Conservation (phyloP, 2,329 filamentous ascomycete genomes). For the Penicillium sclerotigenum region DNA sequence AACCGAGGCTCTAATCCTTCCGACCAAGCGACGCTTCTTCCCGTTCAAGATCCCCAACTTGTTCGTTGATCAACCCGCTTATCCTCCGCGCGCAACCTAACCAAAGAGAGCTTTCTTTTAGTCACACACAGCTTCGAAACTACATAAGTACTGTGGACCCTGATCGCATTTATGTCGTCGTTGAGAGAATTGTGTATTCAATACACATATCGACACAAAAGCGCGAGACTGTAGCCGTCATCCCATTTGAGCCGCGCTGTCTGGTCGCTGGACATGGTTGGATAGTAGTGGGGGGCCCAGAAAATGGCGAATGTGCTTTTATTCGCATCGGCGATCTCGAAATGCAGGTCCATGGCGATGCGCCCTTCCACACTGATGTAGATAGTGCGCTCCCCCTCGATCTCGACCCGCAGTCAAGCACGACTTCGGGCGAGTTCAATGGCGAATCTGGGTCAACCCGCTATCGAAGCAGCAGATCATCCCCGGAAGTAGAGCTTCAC, state of each 20-base stretch:
- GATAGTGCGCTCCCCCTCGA: conserved; percentile 58
- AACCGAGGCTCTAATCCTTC: conserved; percentile 63
- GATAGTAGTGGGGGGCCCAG: conserved; percentile 81
- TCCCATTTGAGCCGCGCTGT: conserved; percentile 75
- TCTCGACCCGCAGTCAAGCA: conserved; percentile 31
- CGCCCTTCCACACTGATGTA: conserved; percentile 46
- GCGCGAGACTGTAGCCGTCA: conserved; percentile 68
- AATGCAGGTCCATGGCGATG: conserved; percentile 39
- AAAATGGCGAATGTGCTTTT: conserved; percentile 81
- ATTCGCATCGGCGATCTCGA: conserved; percentile 57
- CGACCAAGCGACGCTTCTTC: conserved; percentile 63
- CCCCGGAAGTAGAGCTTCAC: conserved; percentile 52
- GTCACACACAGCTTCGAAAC: conserved; percentile 65
- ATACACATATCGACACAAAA: conserved; percentile 67
- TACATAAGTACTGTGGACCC: conserved; percentile 78
- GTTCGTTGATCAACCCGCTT: conserved; percentile 44
- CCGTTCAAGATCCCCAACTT: conserved; percentile 63
- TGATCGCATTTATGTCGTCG: conserved; percentile 80
- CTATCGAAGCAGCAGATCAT: conserved; percentile 19
- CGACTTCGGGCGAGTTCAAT: conserved; percentile 22
- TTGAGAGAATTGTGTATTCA: conserved; percentile 68
- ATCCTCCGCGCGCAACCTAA: conserved; percentile 1
- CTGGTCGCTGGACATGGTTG: conserved; percentile 82
- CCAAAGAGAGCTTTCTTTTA: conserved; percentile 20
- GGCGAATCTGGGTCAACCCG: conserved; percentile 20